A percentile compares a stretch with the other conserved stretches of the same genome.
Evolutionary conservation across 192 early-diverging fungal species (phyloP).

Genomic region (Thamnidium elegans): DNA sequence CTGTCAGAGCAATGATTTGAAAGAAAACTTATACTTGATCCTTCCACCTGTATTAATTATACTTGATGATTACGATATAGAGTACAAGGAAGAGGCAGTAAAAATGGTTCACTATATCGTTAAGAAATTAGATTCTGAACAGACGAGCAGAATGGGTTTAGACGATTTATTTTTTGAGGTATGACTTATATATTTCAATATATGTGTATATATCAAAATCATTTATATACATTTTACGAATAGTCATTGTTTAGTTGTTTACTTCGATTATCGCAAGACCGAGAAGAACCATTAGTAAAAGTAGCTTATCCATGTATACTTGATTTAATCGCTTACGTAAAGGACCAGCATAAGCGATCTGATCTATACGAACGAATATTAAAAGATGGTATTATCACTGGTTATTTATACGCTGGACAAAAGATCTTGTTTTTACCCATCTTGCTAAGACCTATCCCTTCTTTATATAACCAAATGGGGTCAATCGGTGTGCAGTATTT

Average conservation of each 20-base stretch:
- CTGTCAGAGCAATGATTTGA: conserved; percentile 3
- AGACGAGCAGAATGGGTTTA: conserved; percentile 14
- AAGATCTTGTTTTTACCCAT: not conserved
- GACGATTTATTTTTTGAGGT: conserved; percentile 28
- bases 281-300: conserved; percentile 3
- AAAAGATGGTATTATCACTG: conserved; percentile 13
- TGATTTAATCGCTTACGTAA: conserved; percentile 11
- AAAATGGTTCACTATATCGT: conserved; percentile 16
- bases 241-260: conserved; percentile 27
- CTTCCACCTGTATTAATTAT: conserved; percentile 21
- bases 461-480: not conserved
- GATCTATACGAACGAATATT: conserved; percentile 16
- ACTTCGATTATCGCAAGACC: conserved; percentile 15
- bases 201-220: not conserved
- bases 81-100: conserved; percentile 23
- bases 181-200: not conserved
- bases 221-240: conserved; percentile 5
- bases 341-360: not conserved
- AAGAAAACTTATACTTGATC: conserved; percentile 7
- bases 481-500: not conserved
- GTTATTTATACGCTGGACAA: conserved; percentile 10
- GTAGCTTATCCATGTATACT: conserved; percentile 22
- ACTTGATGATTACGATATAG: conserved; percentile 23
- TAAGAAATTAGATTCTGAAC: conserved; percentile 3
- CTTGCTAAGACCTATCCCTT: not conserved